Base-by-base conservation (phyloP, 352 stramenopile species). In the Globisporangium iwayamae region DNA sequence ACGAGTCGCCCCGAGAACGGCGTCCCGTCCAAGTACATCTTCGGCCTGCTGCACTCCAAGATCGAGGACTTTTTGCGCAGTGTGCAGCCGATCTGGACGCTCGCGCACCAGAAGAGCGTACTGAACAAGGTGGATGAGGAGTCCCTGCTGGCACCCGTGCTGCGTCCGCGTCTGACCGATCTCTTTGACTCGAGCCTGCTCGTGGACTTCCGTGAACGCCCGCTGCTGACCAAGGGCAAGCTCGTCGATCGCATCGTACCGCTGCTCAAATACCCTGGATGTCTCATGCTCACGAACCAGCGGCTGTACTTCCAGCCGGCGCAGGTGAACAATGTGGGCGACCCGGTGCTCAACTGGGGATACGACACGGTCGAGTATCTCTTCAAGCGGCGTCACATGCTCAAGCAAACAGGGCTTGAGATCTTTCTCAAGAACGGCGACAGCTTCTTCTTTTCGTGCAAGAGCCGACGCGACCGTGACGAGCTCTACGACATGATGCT, bases 241-340 rank as follows among this genome's bases (percentile, higher is more conserved):
- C 61, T 89, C 0, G 90, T 96, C 11, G 87, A 96, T 52, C 83
- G 92, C 13, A 96, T 98, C 45, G 89, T 91, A 59, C 93, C 94
- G 45, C 62, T 98, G 36, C 78, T 97, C 28, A 93, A 94, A 67
- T 94, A 96, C 62, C 94, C 93, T 0, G 93, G 94, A 1, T 95
- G 85, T 58, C 39, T 98, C 28, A 96, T 98, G 85, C 76, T 98
- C 55, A 82, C 85, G 65, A 73, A 79, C 9, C 54, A 78, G 54
- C 70, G 75, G 18, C 60, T 98, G 11, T 98, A 98, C 66, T 98
- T 98, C 62, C 90, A 98, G 67, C 92, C 93, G 7, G 86, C 90
- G 14, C 71, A 90, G 54, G 66, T 98, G 9, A 98, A 98, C 65
- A 98, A 98, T 56, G 83, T 97, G 20, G 79, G 86, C 4, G 89